Conservation (phyloP, 179 eudicot genomes). For the Beta macrorhiza region DNA sequence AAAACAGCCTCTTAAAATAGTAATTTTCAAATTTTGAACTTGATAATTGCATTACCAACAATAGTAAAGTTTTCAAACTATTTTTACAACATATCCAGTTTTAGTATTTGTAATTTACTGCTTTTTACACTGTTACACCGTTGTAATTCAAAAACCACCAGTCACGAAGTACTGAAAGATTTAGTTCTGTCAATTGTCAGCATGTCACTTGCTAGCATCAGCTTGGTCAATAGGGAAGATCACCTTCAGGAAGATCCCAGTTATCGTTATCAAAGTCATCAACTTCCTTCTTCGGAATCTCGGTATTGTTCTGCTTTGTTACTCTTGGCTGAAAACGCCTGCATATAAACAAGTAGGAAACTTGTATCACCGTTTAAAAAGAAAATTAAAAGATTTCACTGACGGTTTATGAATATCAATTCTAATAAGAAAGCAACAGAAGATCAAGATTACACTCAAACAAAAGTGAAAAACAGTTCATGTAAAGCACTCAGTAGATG, state of each 20-base stretch:
- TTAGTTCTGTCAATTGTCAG: conserved; percentile 17
- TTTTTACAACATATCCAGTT: background rate
- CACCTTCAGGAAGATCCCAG: conserved; percentile 55
- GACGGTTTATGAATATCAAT: background rate
- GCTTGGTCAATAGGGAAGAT: conserved; percentile 27
- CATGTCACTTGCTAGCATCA: background rate
- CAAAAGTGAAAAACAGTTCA: background rate
- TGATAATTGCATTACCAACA: background rate
- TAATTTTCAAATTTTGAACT: background rate
- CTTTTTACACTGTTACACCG: conserved; percentile 8
- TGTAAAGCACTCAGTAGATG: background rate
- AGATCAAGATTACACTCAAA: background rate
- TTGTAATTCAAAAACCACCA: background rate
- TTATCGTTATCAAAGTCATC: conserved; percentile 45
- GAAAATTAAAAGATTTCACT: background rate
- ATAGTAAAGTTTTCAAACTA: background rate
- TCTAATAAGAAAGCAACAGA: background rate
- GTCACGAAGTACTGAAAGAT: background rate
- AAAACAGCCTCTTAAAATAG: too few species aligned
- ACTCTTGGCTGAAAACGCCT: conserved; percentile 43
- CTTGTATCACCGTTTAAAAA: background rate
- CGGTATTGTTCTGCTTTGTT: conserved; percentile 23
- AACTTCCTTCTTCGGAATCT: conserved; percentile 20
- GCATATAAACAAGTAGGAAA: conserved; percentile 11
- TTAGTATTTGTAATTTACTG: background rate